phyloP scores from a whole-genome alignment of 2,329 filamentous ascomycete species.

The Colletotrichum agaves region DNA sequence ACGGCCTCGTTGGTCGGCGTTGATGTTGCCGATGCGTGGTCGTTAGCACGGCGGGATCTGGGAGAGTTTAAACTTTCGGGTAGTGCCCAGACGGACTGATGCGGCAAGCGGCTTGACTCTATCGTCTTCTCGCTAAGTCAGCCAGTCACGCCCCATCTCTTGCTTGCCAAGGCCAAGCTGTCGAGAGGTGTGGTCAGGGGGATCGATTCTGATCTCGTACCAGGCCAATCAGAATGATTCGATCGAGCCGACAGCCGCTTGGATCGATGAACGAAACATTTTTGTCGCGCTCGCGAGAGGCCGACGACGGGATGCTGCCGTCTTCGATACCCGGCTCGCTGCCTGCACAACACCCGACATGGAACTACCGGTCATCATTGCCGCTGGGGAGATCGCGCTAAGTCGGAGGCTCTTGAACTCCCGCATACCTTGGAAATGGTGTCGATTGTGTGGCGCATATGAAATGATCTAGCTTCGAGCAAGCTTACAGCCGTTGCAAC shows the following conservation, averaged over 20 bases:
- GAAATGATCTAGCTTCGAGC: no score
- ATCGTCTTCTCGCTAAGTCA: background rate
- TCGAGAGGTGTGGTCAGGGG: background rate
- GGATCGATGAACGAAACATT: background rate
- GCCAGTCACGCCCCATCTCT: background rate
- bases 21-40: background rate
- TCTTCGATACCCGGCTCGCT: background rate
- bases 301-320: background rate
- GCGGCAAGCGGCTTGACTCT: background rate
- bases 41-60: background rate
- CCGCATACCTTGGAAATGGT: no score
- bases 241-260: background rate
- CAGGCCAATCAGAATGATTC: background rate
- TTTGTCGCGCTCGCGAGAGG: background rate
- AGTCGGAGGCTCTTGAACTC: no score
- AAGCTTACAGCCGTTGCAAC: no score
- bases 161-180: background rate
- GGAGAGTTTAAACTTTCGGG: background rate
- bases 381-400: background rate
- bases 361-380: background rate
- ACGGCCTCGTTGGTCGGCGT: constrained; percentile 19
- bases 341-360: background rate
- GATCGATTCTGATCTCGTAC: background rate
- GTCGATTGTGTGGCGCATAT: no score
- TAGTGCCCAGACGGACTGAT: background rate